Conservation (phyloP, 1,284 basidiomycete species). For the Inonotus hispidus region DNA sequence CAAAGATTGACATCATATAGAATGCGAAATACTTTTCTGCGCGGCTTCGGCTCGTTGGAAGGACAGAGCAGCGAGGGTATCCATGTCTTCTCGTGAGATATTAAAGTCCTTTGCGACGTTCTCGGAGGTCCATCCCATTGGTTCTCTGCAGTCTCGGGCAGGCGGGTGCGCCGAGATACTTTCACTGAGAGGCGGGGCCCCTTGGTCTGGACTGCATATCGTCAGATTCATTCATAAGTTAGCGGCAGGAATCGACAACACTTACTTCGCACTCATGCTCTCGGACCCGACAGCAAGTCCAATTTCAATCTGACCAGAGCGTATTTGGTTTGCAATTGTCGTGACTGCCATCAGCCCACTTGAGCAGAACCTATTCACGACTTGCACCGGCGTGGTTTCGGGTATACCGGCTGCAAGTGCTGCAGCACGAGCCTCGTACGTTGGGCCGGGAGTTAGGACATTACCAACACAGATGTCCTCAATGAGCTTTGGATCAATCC, state of each 20-base stretch:
- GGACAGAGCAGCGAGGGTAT: conserved; percentile 75
- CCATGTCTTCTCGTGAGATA: conserved; percentile 80
- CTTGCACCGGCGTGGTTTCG: conserved; percentile 68
- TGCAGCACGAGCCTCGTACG: conserved; percentile 66
- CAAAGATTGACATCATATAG: conserved; percentile 36
- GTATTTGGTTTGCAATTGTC: conserved; percentile 76
- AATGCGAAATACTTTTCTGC: conserved; percentile 23
- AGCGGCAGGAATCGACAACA: conserved; percentile 8
- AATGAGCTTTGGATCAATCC: conserved; percentile 63
- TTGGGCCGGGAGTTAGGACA: conserved; percentile 53
- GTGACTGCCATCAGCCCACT: conserved; percentile 72
- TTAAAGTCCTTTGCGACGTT: conserved; percentile 77
- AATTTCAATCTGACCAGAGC: conserved; percentile 77
- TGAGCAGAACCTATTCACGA: conserved; percentile 76
- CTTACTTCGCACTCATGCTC: conserved; percentile 75
- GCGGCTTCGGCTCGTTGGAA: conserved; percentile 71
- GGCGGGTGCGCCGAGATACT: conserved; percentile 45
- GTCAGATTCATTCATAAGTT: conserved; percentile 1
- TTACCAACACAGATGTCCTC: conserved; percentile 79
- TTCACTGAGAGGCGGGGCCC: conserved; percentile 56
- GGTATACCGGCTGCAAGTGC: conserved; percentile 81
- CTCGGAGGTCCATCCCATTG: conserved; percentile 88
- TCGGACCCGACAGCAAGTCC: conserved; percentile 84
- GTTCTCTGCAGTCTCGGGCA: conserved; percentile 47
- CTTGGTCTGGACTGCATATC: conserved; percentile 55